Conservation (phyloP, 352 stramenopile genomes). For the Thraustotheca clavata region DNA sequence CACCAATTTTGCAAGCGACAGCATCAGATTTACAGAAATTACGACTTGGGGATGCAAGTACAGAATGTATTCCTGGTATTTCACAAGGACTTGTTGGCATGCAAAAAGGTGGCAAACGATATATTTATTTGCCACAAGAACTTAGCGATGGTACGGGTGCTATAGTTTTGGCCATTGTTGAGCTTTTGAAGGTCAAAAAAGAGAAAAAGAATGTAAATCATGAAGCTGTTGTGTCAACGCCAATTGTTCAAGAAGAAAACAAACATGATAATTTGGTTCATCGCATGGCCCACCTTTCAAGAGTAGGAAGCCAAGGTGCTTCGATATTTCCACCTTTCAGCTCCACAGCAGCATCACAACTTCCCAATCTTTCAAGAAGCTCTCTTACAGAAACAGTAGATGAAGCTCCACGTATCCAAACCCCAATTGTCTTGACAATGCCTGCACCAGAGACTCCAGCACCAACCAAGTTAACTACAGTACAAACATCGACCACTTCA, state of each 20-base stretch:
- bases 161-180: conserved; percentile 54
- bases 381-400: background rate
- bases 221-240: background rate
- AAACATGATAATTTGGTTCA: conserved; percentile 50
- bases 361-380: background rate
- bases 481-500: background rate
- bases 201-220: conserved; percentile 25
- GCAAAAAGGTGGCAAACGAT: conserved; percentile 45
- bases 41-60: conserved; percentile 29
- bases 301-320: conserved; percentile 34
- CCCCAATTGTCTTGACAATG: conserved; percentile 3
- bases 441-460: background rate
- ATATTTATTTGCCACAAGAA: conserved; percentile 28
- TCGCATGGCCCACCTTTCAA: conserved; percentile 63
- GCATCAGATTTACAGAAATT: conserved; percentile 25
- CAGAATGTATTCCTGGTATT: conserved; percentile 31
- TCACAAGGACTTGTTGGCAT: conserved; percentile 46
- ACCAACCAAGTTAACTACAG: background rate
- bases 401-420: background rate
- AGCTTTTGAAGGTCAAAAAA: conserved; percentile 76
- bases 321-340: conserved; percentile 52
- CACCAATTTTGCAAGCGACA: background rate
- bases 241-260: conserved; percentile 18
- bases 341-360: conserved; percentile 27
- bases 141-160: conserved; percentile 33